A percentile compares a stretch with the other conserved stretches of the same genome.
phyloP scores from a whole-genome alignment of 208 protist genomes.

The Crithidia acanthocephali region DNA sequence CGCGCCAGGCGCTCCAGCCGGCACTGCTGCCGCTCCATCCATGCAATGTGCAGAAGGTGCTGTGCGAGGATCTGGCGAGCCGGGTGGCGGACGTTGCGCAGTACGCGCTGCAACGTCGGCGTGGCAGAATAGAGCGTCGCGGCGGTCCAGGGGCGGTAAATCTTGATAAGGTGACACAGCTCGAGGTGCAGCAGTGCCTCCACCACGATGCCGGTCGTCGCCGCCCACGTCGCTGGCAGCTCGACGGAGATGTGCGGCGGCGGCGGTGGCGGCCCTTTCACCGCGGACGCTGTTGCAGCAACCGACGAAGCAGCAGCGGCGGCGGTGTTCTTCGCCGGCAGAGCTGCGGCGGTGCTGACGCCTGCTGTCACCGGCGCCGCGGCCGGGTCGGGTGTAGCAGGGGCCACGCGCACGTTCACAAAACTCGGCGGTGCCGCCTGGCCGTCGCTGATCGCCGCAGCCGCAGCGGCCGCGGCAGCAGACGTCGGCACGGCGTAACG shows the following conservation, averaged over 20 bases:
- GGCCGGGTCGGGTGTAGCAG: neutral
- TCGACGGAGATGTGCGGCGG: constrained; percentile 30
- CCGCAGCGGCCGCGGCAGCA: constrained; percentile 16
- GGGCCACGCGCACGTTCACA: constrained; percentile 16
- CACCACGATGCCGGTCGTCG: constrained; percentile 44
- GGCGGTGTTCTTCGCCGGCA: neutral
- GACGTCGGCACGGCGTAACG: constrained; percentile 32
- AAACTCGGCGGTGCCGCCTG: constrained; percentile 20
- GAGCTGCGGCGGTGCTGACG: neutral
- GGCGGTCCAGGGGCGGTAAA: constrained; percentile 49
- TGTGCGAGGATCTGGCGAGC: constrained; percentile 36
- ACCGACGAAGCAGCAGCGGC: neutral
- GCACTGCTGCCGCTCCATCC: constrained; percentile 31
- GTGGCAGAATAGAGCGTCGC: constrained; percentile 55
- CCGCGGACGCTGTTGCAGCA: neutral
- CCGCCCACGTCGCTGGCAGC: constrained; percentile 38
- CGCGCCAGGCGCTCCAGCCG: constrained; percentile 14
- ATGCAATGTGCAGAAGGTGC: constrained; percentile 34
- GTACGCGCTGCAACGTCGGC: constrained; percentile 36
- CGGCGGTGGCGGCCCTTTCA: neutral
- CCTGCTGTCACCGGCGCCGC: neutral
- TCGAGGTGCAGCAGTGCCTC: constrained; percentile 79
- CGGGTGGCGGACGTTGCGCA: constrained; percentile 45
- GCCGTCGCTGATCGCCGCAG: constrained; percentile 29
- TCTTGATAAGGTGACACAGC: constrained; percentile 50